A percentile compares a stretch with the other conserved stretches of the same genome.
These are phyloP conservation scores for Xylaria sp. DNA, from an alignment of 2,329 filamentous ascomycete genomes.

Conservation along the genomic window DNA sequence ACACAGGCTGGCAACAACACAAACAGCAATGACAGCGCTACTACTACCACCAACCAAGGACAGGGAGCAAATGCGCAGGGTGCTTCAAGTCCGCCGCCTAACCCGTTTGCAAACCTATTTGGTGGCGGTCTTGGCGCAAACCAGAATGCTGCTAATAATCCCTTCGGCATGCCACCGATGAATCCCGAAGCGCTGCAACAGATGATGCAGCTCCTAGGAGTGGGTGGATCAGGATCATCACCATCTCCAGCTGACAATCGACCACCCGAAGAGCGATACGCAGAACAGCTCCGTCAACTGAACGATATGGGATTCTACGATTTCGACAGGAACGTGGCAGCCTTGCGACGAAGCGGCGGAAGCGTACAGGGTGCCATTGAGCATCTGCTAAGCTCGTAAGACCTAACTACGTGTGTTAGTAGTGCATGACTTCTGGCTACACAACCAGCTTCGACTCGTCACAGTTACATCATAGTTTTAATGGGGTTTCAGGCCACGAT, in stretches of 20 bases:
- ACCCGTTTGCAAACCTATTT: constrained; percentile 77
- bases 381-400: constrained; percentile 65
- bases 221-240: constrained; percentile 51
- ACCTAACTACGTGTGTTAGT: background rate
- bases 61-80: constrained; percentile 43
- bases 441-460: background rate
- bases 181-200: constrained; percentile 67
- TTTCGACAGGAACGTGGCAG: constrained; percentile 91
- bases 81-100: constrained; percentile 56
- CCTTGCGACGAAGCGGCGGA: constrained; percentile 86
- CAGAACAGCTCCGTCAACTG: constrained; percentile 84
- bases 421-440: background rate
- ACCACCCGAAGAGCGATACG: constrained; percentile 93
- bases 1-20: constrained; percentile 18
- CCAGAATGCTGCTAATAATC: constrained; percentile 49
- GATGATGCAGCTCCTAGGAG: constrained; percentile 62
- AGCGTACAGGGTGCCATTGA: constrained; percentile 94
- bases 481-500: background rate
- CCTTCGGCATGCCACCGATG: constrained; percentile 57
- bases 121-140: constrained; percentile 49
- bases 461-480: constrained; percentile 3
- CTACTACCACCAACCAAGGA: constrained; percentile 45
- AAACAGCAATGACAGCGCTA: constrained; percentile 44
- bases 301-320: constrained; percentile 99
- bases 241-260: constrained; percentile 78